Conservation (phyloP, 345 rosid species). For the Kernera saxatilis region DNA sequence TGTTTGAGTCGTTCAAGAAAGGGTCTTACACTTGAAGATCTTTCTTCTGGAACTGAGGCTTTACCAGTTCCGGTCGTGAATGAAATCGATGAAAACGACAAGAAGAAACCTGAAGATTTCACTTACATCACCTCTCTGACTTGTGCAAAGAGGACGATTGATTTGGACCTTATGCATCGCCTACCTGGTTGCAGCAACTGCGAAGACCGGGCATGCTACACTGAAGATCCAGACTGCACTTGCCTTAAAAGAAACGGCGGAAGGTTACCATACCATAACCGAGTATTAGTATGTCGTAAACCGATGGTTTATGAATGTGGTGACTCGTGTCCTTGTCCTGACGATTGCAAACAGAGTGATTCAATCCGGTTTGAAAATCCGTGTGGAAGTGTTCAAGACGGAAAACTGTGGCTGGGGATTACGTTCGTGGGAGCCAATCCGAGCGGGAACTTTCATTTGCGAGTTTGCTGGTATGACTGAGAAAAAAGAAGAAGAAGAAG, state of each 20-base stretch:
- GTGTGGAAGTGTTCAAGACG: constrained; percentile 44
- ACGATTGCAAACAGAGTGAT: constrained; percentile 34
- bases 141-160: neutral
- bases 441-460: constrained; percentile 40
- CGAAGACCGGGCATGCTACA: neutral
- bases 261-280: constrained; percentile 14
- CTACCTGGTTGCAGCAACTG: neutral
- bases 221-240: constrained; percentile 16
- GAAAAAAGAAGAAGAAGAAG: constrained; percentile 1
- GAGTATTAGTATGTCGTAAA: constrained; percentile 15
- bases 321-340: constrained; percentile 31
- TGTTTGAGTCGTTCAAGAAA: neutral
- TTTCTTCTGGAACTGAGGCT: constrained; percentile 57
- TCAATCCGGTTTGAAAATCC: constrained; percentile 35
- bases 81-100: constrained; percentile 51
- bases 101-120: constrained; percentile 50
- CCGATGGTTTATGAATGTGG: constrained; percentile 41
- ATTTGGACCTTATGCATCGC: neutral
- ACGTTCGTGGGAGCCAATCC: constrained; percentile 39
- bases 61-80: constrained; percentile 55
- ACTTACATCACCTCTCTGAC: constrained; percentile 14
- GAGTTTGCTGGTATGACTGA: constrained; percentile 37
- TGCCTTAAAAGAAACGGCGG: constrained; percentile 39
- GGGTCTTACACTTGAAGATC: constrained; percentile 48
- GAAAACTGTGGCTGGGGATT: constrained; percentile 40